These are phyloP conservation scores for Capronia coronata DNA, from an alignment of 2,329 filamentous ascomycete genomes.

Conservation along the genomic window DNA sequence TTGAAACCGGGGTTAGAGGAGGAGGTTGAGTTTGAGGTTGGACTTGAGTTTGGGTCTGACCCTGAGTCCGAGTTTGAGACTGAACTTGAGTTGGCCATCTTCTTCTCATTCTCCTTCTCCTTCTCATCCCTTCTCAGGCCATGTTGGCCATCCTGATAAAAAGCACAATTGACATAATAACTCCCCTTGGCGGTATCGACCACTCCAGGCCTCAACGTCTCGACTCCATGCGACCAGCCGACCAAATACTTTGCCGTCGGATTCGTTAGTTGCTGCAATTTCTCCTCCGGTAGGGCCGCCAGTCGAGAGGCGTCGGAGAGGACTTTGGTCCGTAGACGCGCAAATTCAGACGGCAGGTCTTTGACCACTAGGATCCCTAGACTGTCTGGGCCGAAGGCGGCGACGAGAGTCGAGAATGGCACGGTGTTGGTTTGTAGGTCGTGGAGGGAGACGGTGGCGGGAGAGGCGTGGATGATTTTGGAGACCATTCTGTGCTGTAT, in stretches of 20 bases:
- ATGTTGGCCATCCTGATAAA: constrained; percentile 44
- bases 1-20: constrained; percentile 52
- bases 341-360: constrained; percentile 68
- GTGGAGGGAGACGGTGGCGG: constrained; percentile 24
- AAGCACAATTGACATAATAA: constrained; percentile 58
- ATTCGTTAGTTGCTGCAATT: constrained; percentile 52
- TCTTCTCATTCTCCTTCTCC: constrained; percentile 21
- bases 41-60: too few species aligned
- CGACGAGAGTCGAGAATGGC: constrained; percentile 40
- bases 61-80: too few species aligned
- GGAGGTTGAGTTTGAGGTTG: too few species aligned
- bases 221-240: constrained; percentile 60
- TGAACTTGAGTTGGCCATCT: background rate
- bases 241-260: constrained; percentile 53
- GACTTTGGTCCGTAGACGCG: constrained; percentile 62
- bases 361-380: constrained; percentile 91
- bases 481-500: too few species aligned
- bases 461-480: constrained; percentile 15
- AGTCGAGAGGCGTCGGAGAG: constrained; percentile 86
- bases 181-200: constrained; percentile 59
- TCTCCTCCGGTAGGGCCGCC: constrained; percentile 65
- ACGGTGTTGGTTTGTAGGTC: constrained; percentile 30
- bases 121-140: constrained; percentile 33
- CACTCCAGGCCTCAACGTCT: constrained; percentile 54
- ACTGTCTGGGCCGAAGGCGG: constrained; percentile 84